Percentiles rank a stretch among this genome's conserved stretches.
Conservation (phyloP, 2,329 filamentous ascomycete species). For the Fusarium buharicum region DNA sequence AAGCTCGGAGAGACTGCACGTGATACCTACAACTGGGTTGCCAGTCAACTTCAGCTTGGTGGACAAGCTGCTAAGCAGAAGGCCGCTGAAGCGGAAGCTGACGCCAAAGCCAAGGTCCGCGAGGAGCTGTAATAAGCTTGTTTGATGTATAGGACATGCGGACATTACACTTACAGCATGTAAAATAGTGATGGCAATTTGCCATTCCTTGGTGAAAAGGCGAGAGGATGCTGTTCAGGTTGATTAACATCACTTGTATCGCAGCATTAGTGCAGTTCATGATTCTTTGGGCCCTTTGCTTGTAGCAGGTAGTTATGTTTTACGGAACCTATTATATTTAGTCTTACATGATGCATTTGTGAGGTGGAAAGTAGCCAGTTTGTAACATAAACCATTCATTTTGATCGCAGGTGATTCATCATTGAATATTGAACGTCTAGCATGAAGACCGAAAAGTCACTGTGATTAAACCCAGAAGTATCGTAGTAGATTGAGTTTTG, state of each 20-base stretch:
- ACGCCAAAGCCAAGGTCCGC: conserved; percentile 52
- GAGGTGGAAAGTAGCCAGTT: too few species aligned
- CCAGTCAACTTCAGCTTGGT: conserved; percentile 60
- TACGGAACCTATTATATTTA: conserved; percentile 21
- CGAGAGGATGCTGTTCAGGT: neutral
- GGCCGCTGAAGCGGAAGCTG: conserved; percentile 51
- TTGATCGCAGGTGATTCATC: too few species aligned
- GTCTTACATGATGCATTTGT: neutral
- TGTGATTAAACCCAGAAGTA: too few species aligned
- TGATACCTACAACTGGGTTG: conserved; percentile 63
- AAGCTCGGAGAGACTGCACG: conserved; percentile 65
- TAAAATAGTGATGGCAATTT: neutral
- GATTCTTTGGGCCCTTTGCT: conserved; percentile 21
- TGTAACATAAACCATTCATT: too few species aligned
- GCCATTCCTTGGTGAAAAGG: neutral
- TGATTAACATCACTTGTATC: neutral
- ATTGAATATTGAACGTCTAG: too few species aligned
- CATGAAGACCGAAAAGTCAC: too few species aligned
- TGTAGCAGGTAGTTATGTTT: conserved; percentile 36
- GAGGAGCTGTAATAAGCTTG: conserved; percentile 59
- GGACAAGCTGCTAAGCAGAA: conserved; percentile 61
- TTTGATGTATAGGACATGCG: neutral
- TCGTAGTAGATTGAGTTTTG: too few species aligned
- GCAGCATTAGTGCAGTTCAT: conserved; percentile 2
- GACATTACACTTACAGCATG: neutral